Conservation (phyloP, 2,329 filamentous ascomycete species). For the Fusarium udum region DNA sequence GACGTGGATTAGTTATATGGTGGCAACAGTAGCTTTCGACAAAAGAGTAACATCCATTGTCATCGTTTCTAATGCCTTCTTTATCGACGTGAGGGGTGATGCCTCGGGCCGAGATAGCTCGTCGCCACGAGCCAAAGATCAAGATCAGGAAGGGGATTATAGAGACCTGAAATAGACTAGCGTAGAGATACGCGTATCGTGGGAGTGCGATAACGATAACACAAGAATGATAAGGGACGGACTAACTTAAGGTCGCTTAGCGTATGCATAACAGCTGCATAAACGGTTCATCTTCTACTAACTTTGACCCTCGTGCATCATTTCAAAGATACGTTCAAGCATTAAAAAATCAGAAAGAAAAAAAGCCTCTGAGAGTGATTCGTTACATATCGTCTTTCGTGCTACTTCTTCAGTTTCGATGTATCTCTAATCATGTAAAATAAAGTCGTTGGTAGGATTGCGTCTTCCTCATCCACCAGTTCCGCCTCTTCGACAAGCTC, state of each 20-base stretch:
- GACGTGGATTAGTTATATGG: not conserved
- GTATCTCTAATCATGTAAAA: not conserved
- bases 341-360: not conserved
- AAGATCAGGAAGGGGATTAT: not conserved
- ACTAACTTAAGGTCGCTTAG: not conserved
- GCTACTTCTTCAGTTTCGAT: not conserved
- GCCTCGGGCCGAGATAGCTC: not conserved
- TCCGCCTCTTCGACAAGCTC: not conserved
- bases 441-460: not conserved
- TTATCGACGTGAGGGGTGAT: not conserved
- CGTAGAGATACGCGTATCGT: not conserved
- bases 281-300: not conserved
- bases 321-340: not conserved
- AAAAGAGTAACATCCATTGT: not conserved
- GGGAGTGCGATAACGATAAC: not conserved
- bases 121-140: not conserved
- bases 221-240: fast-evolving
- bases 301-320: not conserved
- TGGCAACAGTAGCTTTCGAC: not conserved
- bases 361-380: not conserved
- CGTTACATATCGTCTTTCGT: not conserved
- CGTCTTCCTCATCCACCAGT: not conserved
- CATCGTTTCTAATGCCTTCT: not conserved
- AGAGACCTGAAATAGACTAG: not conserved
- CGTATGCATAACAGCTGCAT: fast-evolving